Evolutionary conservation across 306 rosid species (phyloP).

Genomic region (Vicia faba): DNA sequence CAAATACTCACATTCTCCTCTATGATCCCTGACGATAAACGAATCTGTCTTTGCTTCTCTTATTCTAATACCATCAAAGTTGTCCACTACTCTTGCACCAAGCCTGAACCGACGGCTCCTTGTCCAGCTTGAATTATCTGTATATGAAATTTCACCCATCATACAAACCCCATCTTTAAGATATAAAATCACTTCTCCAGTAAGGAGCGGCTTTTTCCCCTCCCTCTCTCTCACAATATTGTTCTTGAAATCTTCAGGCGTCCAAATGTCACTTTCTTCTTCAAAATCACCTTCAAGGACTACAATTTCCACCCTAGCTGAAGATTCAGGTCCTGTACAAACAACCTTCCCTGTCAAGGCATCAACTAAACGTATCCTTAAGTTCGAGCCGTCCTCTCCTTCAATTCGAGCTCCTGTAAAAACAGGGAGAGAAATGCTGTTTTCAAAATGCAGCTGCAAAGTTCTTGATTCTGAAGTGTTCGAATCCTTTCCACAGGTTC

Average conservation of each 20-base stretch:
- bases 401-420: constrained; percentile 97
- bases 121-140: constrained; percentile 99
- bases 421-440: constrained; percentile 79
- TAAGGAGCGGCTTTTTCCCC: constrained; percentile 92
- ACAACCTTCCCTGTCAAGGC: constrained; percentile 56
- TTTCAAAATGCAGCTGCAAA: constrained; percentile 73
- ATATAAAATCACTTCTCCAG: constrained; percentile 78
- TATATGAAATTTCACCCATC: constrained; percentile 83
- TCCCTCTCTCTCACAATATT: constrained; percentile 93
- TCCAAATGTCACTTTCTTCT: constrained; percentile 82
- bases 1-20: constrained; percentile 92
- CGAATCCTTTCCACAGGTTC: constrained; percentile 67
- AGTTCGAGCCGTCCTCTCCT: constrained; percentile 72
- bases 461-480: constrained; percentile 57
- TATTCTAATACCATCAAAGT: constrained; percentile 64
- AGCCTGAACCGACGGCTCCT: constrained; percentile 94
- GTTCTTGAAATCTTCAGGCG: constrained; percentile 77
- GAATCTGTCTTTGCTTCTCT: constrained; percentile 90
- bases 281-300: constrained; percentile 99
- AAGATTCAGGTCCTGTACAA: constrained; percentile 74
- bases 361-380: constrained; percentile 76
- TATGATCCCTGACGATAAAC: constrained; percentile 91
- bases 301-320: constrained; percentile 87
- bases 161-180: constrained; percentile 78
- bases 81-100: constrained; percentile 84